phyloP scores from a whole-genome alignment of 2,329 filamentous ascomycete genomes.

The Trichoderma koningii region DNA sequence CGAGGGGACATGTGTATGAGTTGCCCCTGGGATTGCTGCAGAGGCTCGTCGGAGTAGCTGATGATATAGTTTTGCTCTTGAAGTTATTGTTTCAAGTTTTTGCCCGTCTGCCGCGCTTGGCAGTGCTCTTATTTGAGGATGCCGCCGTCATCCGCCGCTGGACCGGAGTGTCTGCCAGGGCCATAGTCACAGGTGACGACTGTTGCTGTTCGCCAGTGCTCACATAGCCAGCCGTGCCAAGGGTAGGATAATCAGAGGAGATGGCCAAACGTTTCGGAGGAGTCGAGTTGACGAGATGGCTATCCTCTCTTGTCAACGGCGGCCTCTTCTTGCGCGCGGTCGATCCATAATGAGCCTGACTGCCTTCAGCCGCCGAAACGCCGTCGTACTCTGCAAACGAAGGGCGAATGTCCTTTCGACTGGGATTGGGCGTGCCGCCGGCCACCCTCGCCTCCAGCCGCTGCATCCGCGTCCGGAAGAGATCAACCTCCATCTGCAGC shows the following conservation, averaged over 20 bases:
- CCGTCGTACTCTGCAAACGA: not conserved
- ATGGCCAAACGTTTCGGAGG: conserved; percentile 34
- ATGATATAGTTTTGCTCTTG: not conserved
- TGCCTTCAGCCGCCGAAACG: conserved; percentile 1
- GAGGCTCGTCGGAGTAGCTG: too few relatives aligned
- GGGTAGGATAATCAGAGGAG: conserved; percentile 32
- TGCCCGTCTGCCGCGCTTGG: conserved; percentile 20
- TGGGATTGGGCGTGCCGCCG: conserved; percentile 7
- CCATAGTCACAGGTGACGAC: conserved; percentile 29
- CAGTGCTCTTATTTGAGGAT: conserved; percentile 1
- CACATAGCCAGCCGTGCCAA: conserved; percentile 20
- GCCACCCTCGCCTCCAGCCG: conserved; percentile 36
- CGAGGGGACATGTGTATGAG: too few relatives aligned
- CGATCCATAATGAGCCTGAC: conserved; percentile 24
- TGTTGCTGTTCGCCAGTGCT: conserved; percentile 27
- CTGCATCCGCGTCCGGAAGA: conserved; percentile 43
- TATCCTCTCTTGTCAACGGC: conserved; percentile 28
- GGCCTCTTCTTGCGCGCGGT: conserved; percentile 31
- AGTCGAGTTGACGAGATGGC: conserved; percentile 26
- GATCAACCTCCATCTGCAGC: conserved; percentile 47
- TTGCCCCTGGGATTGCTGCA: too few relatives aligned
- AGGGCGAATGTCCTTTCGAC: conserved; percentile 10
- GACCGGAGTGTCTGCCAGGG: conserved; percentile 1
- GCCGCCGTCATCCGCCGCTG: conserved; percentile 19
- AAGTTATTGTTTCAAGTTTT: conserved; percentile 9